phyloP scores from a whole-genome alignment of 2,329 filamentous ascomycete genomes.

The Taxawa tesnikishii region DNA sequence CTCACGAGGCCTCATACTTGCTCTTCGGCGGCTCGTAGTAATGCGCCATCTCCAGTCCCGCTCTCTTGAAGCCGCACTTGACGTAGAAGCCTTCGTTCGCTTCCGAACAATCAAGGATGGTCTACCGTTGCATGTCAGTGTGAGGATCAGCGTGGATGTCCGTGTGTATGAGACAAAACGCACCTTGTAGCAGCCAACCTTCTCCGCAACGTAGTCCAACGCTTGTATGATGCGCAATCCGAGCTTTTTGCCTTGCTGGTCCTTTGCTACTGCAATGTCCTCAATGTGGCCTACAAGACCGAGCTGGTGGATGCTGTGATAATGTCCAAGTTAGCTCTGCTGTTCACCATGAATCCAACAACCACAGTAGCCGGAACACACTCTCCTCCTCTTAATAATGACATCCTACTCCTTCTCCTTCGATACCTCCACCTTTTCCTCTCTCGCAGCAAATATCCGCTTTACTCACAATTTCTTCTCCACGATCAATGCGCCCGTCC shows the following conservation, averaged over 20 bases:
- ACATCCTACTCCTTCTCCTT: not conserved
- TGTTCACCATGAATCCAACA: not conserved
- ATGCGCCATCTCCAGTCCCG: conserved; percentile 92
- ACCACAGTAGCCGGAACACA: no score
- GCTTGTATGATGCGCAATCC: conserved; percentile 88
- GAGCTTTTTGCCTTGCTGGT: conserved; percentile 95
- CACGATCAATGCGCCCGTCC: conserved; percentile 77
- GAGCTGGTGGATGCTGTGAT: conserved; percentile 54
- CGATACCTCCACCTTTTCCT: not conserved
- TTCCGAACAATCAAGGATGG: conserved; percentile 91
- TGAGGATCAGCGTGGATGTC: not conserved
- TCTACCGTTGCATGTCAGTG: conserved; percentile 34
- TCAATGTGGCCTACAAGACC: conserved; percentile 90
- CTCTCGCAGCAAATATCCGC: no score
- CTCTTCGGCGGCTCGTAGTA: conserved; percentile 47
- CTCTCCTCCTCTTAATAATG: not conserved
- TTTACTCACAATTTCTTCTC: conserved; percentile 66
- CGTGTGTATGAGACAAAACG: conserved; percentile 8
- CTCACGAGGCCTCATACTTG: conserved; percentile 5
- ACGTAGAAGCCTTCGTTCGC: conserved; percentile 95
- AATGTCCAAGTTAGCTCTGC: not conserved
- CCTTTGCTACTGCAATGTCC: conserved; percentile 88
- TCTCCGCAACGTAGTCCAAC: conserved; percentile 74
- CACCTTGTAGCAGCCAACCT: conserved; percentile 87
- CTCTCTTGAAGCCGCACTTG: conserved; percentile 90